Conservation (phyloP, 805 yeast species). For the Komagataella mondaviorum region DNA sequence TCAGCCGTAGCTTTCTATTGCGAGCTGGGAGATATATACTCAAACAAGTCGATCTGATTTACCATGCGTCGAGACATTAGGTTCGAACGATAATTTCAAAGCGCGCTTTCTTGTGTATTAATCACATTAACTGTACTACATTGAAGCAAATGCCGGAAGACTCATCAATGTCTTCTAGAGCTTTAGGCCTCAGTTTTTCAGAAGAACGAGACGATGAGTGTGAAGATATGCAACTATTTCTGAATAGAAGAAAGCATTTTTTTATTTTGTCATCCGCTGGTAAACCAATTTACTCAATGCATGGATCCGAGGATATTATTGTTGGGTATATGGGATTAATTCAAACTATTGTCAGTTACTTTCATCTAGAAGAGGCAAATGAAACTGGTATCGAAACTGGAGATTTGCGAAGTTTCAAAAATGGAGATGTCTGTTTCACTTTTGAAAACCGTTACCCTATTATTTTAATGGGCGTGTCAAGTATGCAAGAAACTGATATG, state of each 20-base stretch:
- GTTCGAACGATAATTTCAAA: no score
- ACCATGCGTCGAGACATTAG: no score
- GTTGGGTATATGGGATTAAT: constrained; percentile 68
- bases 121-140: no score
- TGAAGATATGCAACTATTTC: constrained; percentile 12
- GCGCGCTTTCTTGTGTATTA: no score
- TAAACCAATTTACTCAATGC: constrained; percentile 72
- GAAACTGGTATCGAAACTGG: constrained; percentile 3
- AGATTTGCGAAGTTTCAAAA: constrained; percentile 29
- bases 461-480: constrained; percentile 56
- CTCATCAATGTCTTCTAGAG: background rate
- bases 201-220: constrained; percentile 3
- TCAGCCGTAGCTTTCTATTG: constrained; percentile 17
- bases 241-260: constrained; percentile 45
- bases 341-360: constrained; percentile 66
- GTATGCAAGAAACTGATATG: constrained; percentile 34
- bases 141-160: background rate
- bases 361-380: constrained; percentile 26
- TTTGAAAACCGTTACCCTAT: constrained; percentile 57
- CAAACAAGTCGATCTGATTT: background rate
- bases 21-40: background rate
- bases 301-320: constrained; percentile 55
- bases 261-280: constrained; percentile 77
- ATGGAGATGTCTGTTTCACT: constrained; percentile 39
- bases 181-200: background rate